These are phyloP conservation scores for Wickerhamomyces ciferrii DNA, from an alignment of 805 yeast genomes.

Conservation along the genomic window DNA sequence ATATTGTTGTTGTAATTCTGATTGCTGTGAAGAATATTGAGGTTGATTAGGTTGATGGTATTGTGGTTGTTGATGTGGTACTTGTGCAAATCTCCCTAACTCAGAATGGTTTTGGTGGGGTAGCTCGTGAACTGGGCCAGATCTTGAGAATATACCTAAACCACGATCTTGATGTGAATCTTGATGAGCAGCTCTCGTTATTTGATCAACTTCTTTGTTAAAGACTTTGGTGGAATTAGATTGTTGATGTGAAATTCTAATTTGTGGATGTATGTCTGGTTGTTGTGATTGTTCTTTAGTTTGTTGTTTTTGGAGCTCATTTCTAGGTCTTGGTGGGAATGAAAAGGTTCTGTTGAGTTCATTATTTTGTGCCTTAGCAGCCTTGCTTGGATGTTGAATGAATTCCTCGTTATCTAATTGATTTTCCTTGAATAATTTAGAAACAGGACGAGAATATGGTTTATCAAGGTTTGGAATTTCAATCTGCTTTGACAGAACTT, in stretches of 20 bases:
- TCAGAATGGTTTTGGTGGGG: background rate
- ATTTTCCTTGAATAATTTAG: background rate
- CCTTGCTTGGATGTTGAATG: constrained; percentile 20
- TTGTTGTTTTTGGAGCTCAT: too few species aligned
- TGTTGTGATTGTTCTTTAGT: background rate
- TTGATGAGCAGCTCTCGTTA: background rate
- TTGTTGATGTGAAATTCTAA: background rate
- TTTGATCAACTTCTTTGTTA: background rate
- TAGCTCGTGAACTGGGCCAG: background rate
- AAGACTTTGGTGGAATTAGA: background rate
- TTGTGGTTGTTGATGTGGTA: background rate
- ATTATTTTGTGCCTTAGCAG: constrained; percentile 18
- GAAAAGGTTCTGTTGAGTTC: constrained; percentile 18
- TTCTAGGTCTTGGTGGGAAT: constrained; percentile 14
- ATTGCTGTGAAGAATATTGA: background rate
- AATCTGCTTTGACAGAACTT: constrained; percentile 2
- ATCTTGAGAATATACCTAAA: background rate
- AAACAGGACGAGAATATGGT: background rate
- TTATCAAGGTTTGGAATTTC: constrained; percentile 8
- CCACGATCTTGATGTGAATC: background rate
- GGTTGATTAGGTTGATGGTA: background rate
- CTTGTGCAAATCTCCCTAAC: background rate
- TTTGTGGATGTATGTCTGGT: background rate
- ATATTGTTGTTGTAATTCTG: background rate
- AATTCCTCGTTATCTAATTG: constrained; percentile 19